Evolutionary conservation across 225 moss, liverwort and hornwort species (phyloP).

Genomic region (Rhytidiadelphus loreus): DNA sequence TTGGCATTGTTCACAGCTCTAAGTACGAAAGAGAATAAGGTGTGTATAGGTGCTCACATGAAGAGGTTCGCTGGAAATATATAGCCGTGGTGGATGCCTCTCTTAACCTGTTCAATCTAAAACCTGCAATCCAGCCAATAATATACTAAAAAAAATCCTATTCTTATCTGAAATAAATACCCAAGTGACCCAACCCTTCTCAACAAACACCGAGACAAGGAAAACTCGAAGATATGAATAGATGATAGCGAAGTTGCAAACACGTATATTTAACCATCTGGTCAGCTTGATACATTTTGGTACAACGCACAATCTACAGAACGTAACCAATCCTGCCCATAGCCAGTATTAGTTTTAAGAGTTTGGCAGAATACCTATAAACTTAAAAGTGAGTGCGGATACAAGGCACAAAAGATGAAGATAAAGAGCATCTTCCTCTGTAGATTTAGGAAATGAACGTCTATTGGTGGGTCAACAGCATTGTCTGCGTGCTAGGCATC

Average conservation of each 20-base stretch:
- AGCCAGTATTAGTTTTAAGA: neutral
- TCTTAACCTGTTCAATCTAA: neutral
- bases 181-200: neutral
- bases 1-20: neutral
- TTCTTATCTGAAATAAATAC: neutral
- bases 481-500: conserved; percentile 7
- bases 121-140: neutral
- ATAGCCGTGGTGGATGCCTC: neutral
- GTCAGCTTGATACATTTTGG: neutral
- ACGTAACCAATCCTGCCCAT: neutral
- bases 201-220: neutral
- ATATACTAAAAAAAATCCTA: neutral
- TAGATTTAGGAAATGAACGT: neutral
- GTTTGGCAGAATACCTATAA: neutral
- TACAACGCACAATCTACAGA: neutral
- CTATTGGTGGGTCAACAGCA: neutral
- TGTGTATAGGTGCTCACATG: neutral
- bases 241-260: neutral
- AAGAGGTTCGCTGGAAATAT: neutral
- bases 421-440: neutral
- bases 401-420: neutral
- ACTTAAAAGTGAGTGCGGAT: neutral
- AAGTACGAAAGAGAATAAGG: neutral
- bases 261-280: neutral
- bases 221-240: neutral